Evolutionary conservation across 1,139 yeast species (phyloP).

Genomic region (Pichia sp.): DNA sequence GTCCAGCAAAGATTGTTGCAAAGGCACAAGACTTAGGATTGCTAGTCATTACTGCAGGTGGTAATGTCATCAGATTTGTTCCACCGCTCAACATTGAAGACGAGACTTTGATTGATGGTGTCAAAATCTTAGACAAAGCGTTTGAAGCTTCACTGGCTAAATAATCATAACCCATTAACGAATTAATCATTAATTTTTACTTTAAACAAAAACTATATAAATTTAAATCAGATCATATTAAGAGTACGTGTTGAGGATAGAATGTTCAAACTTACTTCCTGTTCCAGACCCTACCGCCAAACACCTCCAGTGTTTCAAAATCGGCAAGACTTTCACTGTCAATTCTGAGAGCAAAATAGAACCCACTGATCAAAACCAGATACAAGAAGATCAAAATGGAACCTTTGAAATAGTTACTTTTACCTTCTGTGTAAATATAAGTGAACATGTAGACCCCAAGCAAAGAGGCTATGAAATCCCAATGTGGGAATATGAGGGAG

Average conservation of each 20-base stretch:
- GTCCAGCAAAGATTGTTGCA: conserved; percentile 61
- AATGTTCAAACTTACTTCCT: neutral
- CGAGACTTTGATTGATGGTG: conserved; percentile 63
- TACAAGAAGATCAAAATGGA: conserved; percentile 80
- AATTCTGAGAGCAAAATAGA: conserved; percentile 56
- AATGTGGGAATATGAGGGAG: conserved; percentile 84
- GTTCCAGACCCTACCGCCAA: conserved; percentile 14
- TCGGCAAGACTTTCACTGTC: conserved; percentile 19
- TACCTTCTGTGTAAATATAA: conserved; percentile 94
- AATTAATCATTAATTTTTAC: neutral
- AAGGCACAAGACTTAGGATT: conserved; percentile 77
- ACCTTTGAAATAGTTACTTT: conserved; percentile 93
- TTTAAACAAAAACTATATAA: neutral
- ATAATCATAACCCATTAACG: neutral
- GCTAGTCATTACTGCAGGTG: conserved; percentile 84
- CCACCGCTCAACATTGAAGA: conserved; percentile 87
- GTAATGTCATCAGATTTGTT: conserved; percentile 81
- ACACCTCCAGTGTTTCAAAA: neutral
- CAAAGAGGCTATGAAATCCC: conserved; percentile 89
- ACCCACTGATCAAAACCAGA: conserved; percentile 73
- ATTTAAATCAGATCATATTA: neutral
- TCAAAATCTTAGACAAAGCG: conserved; percentile 56
- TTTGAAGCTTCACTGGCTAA: conserved; percentile 36
- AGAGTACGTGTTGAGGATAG: neutral
- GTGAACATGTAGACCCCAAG: conserved; percentile 86